Conservation (phyloP, 352 stramenopile genomes). For the Poterioochromonas sp. region DNA sequence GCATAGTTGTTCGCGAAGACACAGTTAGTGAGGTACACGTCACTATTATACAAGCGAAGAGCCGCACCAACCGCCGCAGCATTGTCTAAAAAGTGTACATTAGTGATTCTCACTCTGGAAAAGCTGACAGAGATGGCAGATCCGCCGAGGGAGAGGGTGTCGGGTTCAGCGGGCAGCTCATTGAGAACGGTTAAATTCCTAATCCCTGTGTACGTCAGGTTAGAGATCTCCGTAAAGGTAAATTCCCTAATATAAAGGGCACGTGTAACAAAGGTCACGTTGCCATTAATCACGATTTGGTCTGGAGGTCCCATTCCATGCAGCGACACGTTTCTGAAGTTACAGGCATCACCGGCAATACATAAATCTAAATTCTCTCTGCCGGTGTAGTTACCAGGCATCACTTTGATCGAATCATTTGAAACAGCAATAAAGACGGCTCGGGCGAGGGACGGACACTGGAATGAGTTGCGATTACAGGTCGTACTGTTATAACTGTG, state of each 20-base stretch:
- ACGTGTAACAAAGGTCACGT: neutral
- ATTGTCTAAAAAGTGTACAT: conserved; percentile 16
- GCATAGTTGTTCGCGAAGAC: neutral
- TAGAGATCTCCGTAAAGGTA: neutral
- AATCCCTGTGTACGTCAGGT: neutral
- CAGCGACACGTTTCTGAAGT: neutral
- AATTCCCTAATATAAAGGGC: neutral
- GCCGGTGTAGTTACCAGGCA: neutral
- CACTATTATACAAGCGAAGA: neutral
- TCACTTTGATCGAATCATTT: neutral
- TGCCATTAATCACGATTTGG: neutral
- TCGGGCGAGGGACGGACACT: neutral
- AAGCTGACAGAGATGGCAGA: neutral
- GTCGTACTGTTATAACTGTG: too few species aligned
- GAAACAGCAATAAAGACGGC: neutral
- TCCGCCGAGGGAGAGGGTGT: neutral
- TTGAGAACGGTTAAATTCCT: neutral
- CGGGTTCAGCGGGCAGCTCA: neutral
- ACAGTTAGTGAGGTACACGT: neutral
- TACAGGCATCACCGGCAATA: neutral
- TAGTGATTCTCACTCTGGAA: neutral
- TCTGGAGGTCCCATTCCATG: neutral
- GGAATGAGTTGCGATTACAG: too few species aligned
- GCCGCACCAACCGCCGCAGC: neutral
- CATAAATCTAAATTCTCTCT: neutral